Evolutionary conservation across 306 rosid genomes (phyloP).

Genomic region (Castanospermum australe): DNA sequence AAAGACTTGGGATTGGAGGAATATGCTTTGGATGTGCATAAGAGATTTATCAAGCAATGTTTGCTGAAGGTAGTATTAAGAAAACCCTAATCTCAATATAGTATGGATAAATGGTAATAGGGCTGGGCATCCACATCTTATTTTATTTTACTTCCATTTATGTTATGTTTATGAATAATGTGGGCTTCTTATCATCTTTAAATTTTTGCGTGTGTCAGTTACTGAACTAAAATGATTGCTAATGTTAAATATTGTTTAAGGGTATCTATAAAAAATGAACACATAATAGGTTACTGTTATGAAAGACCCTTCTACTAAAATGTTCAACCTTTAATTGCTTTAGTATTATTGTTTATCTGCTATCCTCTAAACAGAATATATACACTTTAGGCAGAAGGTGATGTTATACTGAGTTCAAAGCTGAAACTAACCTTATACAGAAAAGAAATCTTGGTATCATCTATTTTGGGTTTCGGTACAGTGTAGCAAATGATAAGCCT

Average conservation of each 20-base stretch:
- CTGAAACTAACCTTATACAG: not conserved
- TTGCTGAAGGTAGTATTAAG: constrained; percentile 57
- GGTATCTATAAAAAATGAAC: not conserved
- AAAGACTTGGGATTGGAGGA: constrained; percentile 71
- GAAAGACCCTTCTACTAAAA: not conserved
- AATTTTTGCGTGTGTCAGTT: not conserved
- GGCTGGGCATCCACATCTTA: not conserved
- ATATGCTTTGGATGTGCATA: constrained; percentile 76
- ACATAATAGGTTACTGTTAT: not conserved
- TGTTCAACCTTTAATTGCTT: not conserved
- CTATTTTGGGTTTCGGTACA: not conserved
- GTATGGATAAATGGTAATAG: not conserved
- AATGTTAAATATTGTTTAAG: not conserved
- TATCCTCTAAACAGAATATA: not conserved
- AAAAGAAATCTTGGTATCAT: not conserved
- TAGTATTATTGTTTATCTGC: not conserved
- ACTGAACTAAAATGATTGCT: not conserved
- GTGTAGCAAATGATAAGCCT: not conserved
- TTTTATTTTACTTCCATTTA: not conserved
- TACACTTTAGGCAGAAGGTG: not conserved
- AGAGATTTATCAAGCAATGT: constrained; percentile 77
- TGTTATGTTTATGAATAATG: not conserved
- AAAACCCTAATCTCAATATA: constrained; percentile 10
- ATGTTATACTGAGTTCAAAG: not conserved
- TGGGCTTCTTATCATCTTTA: not conserved